Percentiles rank a stretch among this genome's conserved stretches.
Conservation (phyloP, 257 asterid genomes). For the Anisodus acutangulus region DNA sequence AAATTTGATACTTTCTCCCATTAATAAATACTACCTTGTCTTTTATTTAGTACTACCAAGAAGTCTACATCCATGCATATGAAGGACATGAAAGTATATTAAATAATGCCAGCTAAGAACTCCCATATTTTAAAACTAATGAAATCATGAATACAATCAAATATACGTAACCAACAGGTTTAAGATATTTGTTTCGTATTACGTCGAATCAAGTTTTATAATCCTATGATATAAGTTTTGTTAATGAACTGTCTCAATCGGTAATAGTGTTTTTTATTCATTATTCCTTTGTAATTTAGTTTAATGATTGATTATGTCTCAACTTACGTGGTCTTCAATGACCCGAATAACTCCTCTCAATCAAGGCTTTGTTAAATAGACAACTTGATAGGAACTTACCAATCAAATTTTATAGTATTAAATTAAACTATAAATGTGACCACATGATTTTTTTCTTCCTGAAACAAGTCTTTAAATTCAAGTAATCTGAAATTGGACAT, state of each 20-base stretch:
- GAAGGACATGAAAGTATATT: not conserved
- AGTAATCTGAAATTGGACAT: no score
- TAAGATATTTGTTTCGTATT: constrained; percentile 30
- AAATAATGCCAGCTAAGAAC: constrained; percentile 8
- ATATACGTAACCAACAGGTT: constrained; percentile 36
- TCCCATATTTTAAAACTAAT: not conserved
- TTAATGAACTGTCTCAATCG: constrained; percentile 24
- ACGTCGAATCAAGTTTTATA: not conserved
- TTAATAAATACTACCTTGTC: not conserved
- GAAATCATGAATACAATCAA: constrained; percentile 24
- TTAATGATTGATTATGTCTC: constrained; percentile 33
- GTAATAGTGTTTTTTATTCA: not conserved
- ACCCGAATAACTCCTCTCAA: not conserved
- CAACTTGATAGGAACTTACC: not conserved
- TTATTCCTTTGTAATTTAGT: not conserved
- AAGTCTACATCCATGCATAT: constrained; percentile 26
- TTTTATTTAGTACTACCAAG: not conserved
- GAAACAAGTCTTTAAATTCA: no score
- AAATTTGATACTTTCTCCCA: not conserved
- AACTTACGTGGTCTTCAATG: constrained; percentile 26
- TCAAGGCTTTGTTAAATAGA: not conserved
- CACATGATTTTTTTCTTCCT: no score
- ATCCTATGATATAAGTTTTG: constrained; percentile 14
- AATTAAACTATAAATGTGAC: not conserved
- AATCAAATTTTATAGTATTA: not conserved